A percentile compares a stretch with the other conserved stretches of the same genome.
Evolutionary conservation across 2,329 filamentous ascomycete species (phyloP).

Genomic region (Cadophora sp.): DNA sequence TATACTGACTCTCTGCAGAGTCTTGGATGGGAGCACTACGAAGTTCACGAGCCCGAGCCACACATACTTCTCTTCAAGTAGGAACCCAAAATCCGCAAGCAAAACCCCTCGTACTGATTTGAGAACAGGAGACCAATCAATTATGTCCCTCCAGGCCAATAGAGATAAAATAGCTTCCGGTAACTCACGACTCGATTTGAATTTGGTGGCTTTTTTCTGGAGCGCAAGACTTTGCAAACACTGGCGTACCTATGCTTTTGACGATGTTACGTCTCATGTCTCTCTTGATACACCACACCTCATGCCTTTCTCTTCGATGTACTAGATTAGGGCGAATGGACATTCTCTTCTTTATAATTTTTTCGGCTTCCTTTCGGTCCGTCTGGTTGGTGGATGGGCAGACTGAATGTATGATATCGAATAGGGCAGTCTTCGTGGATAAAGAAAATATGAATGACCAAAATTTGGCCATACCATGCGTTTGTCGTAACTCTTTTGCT

Average conservation of each 20-base stretch:
- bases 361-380: conserved; percentile 16
- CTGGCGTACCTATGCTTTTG: conserved; percentile 39
- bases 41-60: conserved; percentile 97
- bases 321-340: conserved; percentile 44
- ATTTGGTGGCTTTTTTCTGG: conserved; percentile 38
- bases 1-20: conserved; percentile 63
- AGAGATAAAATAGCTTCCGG: conserved; percentile 23
- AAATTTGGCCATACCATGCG: neutral
- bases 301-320: conserved; percentile 40
- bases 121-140: conserved; percentile 44
- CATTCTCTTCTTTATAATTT: conserved; percentile 32
- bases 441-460: conserved; percentile 11
- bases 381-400: conserved; percentile 5
- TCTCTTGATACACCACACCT: conserved; percentile 39
- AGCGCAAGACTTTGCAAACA: conserved; percentile 39
- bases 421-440: conserved; percentile 14
- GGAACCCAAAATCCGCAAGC: conserved; percentile 44
- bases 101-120: conserved; percentile 26
- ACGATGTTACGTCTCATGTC: conserved; percentile 46
- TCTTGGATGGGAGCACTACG: conserved; percentile 98
- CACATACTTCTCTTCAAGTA: conserved; percentile 99
- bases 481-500: neutral
- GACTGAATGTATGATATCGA: conserved; percentile 19
- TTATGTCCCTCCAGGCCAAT: conserved; percentile 37
- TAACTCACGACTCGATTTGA: conserved; percentile 33